phyloP scores from a whole-genome alignment of 768 basidiomycete genomes.

The Suillus bovinus region DNA sequence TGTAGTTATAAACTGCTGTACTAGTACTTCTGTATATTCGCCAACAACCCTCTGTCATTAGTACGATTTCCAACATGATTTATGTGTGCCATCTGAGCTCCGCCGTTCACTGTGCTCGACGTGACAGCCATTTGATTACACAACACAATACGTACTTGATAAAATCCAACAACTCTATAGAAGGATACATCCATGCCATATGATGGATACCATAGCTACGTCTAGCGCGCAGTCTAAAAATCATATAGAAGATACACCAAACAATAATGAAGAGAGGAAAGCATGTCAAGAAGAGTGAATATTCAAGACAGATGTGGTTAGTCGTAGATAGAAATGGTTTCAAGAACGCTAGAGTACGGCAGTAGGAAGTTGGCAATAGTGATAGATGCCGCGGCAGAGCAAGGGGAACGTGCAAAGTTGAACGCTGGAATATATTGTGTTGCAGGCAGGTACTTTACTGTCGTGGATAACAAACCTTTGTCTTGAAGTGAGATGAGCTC shows the following conservation, averaged over 20 bases:
- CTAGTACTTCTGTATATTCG: too few species aligned
- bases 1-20: too few species aligned
- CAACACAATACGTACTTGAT: too few species aligned
- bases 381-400: background rate
- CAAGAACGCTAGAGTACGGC: background rate
- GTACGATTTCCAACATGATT: too few species aligned
- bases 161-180: too few species aligned
- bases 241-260: background rate
- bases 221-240: background rate
- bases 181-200: too few species aligned
- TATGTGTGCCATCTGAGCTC: too few species aligned
- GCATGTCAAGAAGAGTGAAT: background rate
- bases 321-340: background rate
- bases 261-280: background rate
- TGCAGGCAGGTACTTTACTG: background rate
- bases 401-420: background rate
- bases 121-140: too few species aligned
- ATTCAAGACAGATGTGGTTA: background rate
- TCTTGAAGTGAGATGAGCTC: too few species aligned
- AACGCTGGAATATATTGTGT: background rate
- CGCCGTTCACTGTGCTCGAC: too few species aligned
- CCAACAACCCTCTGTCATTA: too few species aligned
- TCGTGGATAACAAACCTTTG: too few species aligned
- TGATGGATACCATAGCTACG: background rate
- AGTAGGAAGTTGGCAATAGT: background rate